Conservation (phyloP, 441 rosid species). For the Eruca vesicaria region DNA sequence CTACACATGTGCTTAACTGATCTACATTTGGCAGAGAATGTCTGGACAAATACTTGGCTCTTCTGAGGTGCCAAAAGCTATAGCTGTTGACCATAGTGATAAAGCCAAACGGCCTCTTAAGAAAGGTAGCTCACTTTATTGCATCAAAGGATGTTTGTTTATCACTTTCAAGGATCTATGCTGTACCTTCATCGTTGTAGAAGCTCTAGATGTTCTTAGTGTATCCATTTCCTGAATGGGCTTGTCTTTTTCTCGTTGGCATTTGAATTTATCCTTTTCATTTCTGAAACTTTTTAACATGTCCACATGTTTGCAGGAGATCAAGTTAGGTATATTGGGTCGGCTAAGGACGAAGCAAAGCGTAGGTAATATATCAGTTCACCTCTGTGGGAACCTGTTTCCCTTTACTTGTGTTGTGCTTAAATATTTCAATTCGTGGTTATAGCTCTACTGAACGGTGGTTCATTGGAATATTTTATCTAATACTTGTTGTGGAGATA, state of each 20-base stretch:
- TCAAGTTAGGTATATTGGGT: constrained; percentile 79
- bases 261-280: constrained; percentile 2
- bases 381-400: constrained; percentile 8
- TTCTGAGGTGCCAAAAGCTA: constrained; percentile 50
- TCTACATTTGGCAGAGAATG: constrained; percentile 39
- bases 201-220: constrained; percentile 14
- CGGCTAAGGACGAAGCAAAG: constrained; percentile 51
- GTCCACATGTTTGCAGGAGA: constrained; percentile 60
- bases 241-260: constrained; percentile 1
- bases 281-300: neutral
- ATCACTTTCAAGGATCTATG: constrained; percentile 14
- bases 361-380: constrained; percentile 50
- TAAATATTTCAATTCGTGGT: neutral
- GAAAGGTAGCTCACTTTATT: constrained; percentile 55
- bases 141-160: constrained; percentile 10
- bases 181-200: constrained; percentile 4
- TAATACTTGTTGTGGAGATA: neutral
- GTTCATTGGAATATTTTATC: neutral
- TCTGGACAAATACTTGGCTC: constrained; percentile 57
- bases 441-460: neutral
- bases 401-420: neutral
- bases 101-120: constrained; percentile 53
- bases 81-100: constrained; percentile 47
- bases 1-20: neutral
- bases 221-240: neutral